phyloP scores from a whole-genome alignment of 2,329 filamentous ascomycete species.

The Nemania bipapillata region DNA sequence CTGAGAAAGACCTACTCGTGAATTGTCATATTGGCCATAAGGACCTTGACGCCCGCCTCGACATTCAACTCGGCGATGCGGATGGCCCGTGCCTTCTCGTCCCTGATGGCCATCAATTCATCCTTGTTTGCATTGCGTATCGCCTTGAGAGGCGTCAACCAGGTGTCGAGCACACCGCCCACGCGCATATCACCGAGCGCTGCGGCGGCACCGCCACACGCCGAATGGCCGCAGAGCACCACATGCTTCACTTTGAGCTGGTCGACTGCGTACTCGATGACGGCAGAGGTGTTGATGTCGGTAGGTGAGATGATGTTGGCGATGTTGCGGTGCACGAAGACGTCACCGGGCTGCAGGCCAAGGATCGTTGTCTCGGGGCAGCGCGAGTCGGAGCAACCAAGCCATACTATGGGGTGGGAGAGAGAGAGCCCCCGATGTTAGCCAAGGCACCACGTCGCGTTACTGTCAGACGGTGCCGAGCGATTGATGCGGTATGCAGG shows the following conservation, averaged over 20 bases:
- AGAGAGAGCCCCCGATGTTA: constrained; percentile 21
- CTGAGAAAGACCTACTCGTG: not conserved
- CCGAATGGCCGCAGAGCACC: constrained; percentile 75
- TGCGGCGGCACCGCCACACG: constrained; percentile 73
- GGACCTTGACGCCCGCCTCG: constrained; percentile 70
- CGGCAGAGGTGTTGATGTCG: constrained; percentile 78
- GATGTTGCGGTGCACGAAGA: constrained; percentile 92
- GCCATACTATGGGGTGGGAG: constrained; percentile 71
- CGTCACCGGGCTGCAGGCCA: constrained; percentile 80
- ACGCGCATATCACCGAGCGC: constrained; percentile 61
- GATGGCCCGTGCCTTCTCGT: constrained; percentile 65
- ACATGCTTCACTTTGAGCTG: constrained; percentile 78
- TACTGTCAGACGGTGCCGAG: not conserved
- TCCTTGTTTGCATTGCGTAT: constrained; percentile 60
- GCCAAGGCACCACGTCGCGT: not conserved
- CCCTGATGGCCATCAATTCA: constrained; percentile 65
- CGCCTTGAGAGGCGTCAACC: constrained; percentile 64
- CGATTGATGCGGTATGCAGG: not conserved
- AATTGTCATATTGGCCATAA: constrained; percentile 52
- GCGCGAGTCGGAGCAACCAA: constrained; percentile 87
- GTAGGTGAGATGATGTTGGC: constrained; percentile 81
- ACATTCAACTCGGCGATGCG: constrained; percentile 83
- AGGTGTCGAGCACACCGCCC: constrained; percentile 66
- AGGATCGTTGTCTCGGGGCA: constrained; percentile 85
- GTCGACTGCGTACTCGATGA: constrained; percentile 81